Conservation (phyloP, 306 rosid species). For the Prunus dulcis region DNA sequence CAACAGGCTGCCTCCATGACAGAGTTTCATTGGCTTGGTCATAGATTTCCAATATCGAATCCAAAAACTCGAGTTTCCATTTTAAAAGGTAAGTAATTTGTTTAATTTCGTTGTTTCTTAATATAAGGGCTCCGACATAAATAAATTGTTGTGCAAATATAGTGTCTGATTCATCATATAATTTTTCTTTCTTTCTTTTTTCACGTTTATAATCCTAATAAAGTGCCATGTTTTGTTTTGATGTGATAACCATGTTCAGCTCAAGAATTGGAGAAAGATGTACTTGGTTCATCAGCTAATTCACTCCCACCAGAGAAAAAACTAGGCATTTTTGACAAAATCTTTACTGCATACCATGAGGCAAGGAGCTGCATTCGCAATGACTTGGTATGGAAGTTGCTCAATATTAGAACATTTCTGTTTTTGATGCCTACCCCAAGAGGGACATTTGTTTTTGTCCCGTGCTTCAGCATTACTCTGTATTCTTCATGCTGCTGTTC, state of each 20-base stretch:
- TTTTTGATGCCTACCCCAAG: not conserved
- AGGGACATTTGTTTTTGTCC: not conserved
- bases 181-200: conserved; percentile 1
- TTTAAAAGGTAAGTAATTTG: conserved; percentile 63
- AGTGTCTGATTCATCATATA: conserved; percentile 11
- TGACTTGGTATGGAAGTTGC: conserved; percentile 71
- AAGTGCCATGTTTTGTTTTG: conserved; percentile 25
- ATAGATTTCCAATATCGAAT: conserved; percentile 85
- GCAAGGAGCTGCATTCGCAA: conserved; percentile 90
- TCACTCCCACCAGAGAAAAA: conserved; percentile 76
- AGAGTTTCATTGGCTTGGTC: conserved; percentile 95
- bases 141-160: not conserved
- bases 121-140: not conserved
- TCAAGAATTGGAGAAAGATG: conserved; percentile 91
- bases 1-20: conserved; percentile 99
- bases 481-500: conserved; percentile 15
- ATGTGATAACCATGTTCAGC: conserved; percentile 58
- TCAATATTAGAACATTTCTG: not conserved
- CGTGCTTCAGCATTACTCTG: not conserved
- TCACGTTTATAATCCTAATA: not conserved
- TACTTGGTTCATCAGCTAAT: conserved; percentile 63
- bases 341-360: conserved; percentile 90
- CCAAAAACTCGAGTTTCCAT: conserved; percentile 96
- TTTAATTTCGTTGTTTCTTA: not conserved
- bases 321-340: conserved; percentile 78